Percentiles rank a stretch among this genome's conserved stretches.
These are phyloP conservation scores for Erythrobasidium hasegawianum DNA, from an alignment of 1,284 basidiomycete genomes.

Conservation along the genomic window DNA sequence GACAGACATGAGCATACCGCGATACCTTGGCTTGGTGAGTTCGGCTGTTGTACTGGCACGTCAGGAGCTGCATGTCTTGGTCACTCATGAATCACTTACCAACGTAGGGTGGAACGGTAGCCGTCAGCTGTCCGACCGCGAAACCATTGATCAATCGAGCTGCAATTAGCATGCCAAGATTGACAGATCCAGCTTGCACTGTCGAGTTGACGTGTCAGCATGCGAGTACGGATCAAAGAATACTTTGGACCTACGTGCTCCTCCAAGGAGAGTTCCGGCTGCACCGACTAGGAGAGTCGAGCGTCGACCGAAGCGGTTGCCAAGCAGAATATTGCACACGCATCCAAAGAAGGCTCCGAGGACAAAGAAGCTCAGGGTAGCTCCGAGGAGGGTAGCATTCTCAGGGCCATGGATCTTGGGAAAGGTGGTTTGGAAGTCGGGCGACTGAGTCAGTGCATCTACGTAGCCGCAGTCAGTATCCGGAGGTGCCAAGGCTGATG, in stretches of 20 bases:
- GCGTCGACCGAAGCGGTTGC: slow-evolving; percentile 38
- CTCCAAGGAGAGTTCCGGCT: slow-evolving; percentile 35
- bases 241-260: slow-evolving; percentile 1
- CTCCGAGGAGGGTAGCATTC: slow-evolving; percentile 35
- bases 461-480: background rate
- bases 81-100: background rate
- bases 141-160: slow-evolving; percentile 39
- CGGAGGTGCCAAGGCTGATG: background rate
- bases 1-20: slow-evolving; percentile 40
- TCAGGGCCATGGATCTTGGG: background rate
- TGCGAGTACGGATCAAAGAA: too few relatives aligned
- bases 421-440: slow-evolving; percentile 14
- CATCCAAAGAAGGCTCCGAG: slow-evolving; percentile 40
- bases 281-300: slow-evolving; percentile 36
- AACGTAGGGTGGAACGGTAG: slow-evolving; percentile 38
- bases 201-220: too few relatives aligned
- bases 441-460: slow-evolving; percentile 8
- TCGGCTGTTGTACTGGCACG: slow-evolving; percentile 31
- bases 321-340: slow-evolving; percentile 36
- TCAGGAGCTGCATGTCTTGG: background rate
- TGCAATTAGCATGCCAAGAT: slow-evolving; percentile 39
- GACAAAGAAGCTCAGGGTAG: slow-evolving; percentile 37
- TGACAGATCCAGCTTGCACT: slow-evolving; percentile 38
- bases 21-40: slow-evolving; percentile 38
- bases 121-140: slow-evolving; percentile 41